Evolutionary conservation across 2,329 filamentous ascomycete species (phyloP).

Genomic region (Calonectria pteridis): DNA sequence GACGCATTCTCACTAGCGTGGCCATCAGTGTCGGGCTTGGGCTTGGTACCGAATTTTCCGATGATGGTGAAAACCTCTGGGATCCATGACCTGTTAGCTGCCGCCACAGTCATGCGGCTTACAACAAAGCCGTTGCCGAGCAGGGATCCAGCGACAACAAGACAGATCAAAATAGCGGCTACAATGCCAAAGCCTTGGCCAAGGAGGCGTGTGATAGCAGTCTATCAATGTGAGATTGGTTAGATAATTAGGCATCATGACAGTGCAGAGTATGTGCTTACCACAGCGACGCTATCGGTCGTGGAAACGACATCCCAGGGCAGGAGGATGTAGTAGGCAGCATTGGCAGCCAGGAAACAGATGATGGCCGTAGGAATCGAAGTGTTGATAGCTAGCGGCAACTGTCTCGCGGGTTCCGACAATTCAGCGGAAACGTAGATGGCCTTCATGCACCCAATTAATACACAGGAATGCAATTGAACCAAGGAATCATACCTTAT

Average conservation of each 20-base stretch:
- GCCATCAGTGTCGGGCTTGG: neutral
- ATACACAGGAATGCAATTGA: neutral
- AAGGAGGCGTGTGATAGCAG: constrained; percentile 67
- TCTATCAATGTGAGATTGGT: constrained; percentile 49
- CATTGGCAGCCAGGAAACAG: constrained; percentile 71
- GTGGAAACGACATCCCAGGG: constrained; percentile 70
- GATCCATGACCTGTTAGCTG: constrained; percentile 65
- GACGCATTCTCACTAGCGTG: constrained; percentile 43
- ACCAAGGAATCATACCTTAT: constrained; percentile 61
- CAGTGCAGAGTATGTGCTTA: constrained; percentile 48
- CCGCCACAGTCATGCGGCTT: constrained; percentile 71
- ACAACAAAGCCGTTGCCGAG: constrained; percentile 74
- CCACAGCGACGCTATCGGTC: constrained; percentile 73
- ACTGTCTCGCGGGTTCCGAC: constrained; percentile 61
- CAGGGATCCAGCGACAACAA: constrained; percentile 72
- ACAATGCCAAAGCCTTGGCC: constrained; percentile 66
- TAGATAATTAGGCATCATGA: neutral
- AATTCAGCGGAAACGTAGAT: constrained; percentile 69
- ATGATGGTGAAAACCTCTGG: constrained; percentile 59
- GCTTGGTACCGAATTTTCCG: constrained; percentile 54
- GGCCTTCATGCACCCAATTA: constrained; percentile 51
- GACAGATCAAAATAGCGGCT: constrained; percentile 68
- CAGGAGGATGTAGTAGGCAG: constrained; percentile 72
- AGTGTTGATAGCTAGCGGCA: constrained; percentile 72
- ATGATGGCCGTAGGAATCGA: constrained; percentile 70